Percentiles rank a stretch among this genome's conserved stretches.
Evolutionary conservation across 257 asterid species (phyloP).

Genomic region (Nicotiana tomentosiformis): DNA sequence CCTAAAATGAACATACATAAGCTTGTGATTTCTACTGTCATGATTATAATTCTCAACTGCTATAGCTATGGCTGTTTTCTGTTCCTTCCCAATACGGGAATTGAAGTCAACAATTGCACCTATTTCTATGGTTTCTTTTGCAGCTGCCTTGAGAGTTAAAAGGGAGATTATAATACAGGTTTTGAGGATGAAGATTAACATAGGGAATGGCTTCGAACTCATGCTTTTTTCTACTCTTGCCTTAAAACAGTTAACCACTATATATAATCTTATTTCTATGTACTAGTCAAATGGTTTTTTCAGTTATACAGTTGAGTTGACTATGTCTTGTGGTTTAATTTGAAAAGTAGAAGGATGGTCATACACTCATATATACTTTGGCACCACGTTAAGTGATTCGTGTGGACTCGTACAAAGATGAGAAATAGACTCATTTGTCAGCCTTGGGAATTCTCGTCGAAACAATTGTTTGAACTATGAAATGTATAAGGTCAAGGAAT

Average conservation of each 20-base stretch:
- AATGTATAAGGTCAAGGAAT: neutral
- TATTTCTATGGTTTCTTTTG: conserved; percentile 11
- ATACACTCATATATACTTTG: neutral
- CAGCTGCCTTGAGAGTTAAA: conserved; percentile 1
- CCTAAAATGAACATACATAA: conserved; percentile 22
- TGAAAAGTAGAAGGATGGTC: conserved; percentile 1
- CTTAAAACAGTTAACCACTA: neutral
- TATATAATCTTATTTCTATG: neutral
- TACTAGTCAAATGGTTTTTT: neutral
- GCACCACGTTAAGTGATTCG: neutral
- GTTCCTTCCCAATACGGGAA: conserved; percentile 40
- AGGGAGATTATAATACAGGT: neutral
- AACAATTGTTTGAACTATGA: neutral
- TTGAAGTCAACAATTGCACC: conserved; percentile 34
- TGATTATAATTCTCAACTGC: conserved; percentile 26
- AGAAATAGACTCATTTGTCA: neutral
- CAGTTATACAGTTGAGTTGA: neutral
- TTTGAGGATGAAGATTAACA: neutral
- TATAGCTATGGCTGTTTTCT: conserved; percentile 24
- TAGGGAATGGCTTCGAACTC: neutral
- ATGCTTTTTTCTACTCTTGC: neutral
- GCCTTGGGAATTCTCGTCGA: neutral
- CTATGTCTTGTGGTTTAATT: neutral
- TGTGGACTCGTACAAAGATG: neutral
- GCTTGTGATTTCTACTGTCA: conserved; percentile 8